Conservation (phyloP, 208 protist genomes). For the Porcisia hertigi region DNA sequence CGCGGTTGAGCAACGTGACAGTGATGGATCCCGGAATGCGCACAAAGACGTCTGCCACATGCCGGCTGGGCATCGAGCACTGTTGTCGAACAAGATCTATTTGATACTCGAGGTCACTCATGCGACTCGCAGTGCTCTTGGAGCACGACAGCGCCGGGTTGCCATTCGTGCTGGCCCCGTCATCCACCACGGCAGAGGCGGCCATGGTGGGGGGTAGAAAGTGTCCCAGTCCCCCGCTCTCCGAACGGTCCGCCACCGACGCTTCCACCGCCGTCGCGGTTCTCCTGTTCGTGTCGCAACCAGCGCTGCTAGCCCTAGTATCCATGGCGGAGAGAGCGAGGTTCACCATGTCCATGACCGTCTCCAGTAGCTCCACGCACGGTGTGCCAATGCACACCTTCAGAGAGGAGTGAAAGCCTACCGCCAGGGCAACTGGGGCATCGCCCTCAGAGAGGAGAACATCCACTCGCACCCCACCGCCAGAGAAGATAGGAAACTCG, state of each 20-base stretch:
- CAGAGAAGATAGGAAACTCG: slow-evolving; percentile 50
- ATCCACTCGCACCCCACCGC: slow-evolving; percentile 39
- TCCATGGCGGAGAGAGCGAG: slow-evolving; percentile 50
- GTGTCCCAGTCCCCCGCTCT: neutral
- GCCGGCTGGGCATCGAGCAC: slow-evolving; percentile 41
- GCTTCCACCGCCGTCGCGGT: neutral
- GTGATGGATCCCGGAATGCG: slow-evolving; percentile 51
- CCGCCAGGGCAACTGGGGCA: slow-evolving; percentile 33
- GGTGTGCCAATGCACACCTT: slow-evolving; percentile 67
- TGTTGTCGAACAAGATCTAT: slow-evolving; percentile 33
- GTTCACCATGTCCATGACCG: slow-evolving; percentile 79
- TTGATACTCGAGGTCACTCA: slow-evolving; percentile 33
- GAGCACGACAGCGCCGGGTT: neutral
- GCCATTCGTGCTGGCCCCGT: neutral
- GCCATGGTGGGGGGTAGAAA: neutral
- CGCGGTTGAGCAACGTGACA: slow-evolving; percentile 66
- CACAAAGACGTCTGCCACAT: slow-evolving; percentile 63
- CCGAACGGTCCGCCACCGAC: neutral
- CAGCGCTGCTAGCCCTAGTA: neutral
- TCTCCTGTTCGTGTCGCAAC: slow-evolving; percentile 3
- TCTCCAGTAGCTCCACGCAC: slow-evolving; percentile 77
- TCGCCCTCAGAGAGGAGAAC: slow-evolving; percentile 39
- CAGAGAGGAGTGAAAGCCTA: slow-evolving; percentile 44
- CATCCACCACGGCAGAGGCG: neutral
- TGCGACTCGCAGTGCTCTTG: neutral